Percentiles rank a stretch among this genome's conserved stretches.
These are phyloP conservation scores for Fusarium brachygibbosum DNA, from an alignment of 2,329 filamentous ascomycete species.

Conservation along the genomic window DNA sequence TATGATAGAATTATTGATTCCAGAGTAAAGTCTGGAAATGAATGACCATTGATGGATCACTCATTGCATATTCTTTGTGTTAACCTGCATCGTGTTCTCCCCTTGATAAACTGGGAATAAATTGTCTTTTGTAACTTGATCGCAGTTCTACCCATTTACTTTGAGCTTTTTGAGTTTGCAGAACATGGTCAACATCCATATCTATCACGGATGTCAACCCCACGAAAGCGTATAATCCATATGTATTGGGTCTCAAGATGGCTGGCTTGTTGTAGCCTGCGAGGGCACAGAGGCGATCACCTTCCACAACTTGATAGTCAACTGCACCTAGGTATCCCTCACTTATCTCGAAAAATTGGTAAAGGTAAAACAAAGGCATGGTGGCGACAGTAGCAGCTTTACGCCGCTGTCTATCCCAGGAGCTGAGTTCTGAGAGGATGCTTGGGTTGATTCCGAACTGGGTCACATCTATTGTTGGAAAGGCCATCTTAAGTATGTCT, in stretches of 20 bases:
- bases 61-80: neutral
- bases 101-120: neutral
- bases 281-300: constrained; percentile 9
- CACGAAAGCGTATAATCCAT: neutral
- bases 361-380: neutral
- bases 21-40: constrained; percentile 24
- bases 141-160: constrained; percentile 8
- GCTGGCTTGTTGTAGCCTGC: constrained; percentile 5
- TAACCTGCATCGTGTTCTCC: neutral
- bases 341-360: constrained; percentile 10
- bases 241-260: constrained; percentile 2
- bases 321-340: constrained; percentile 6
- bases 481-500: constrained; percentile 4
- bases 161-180: neutral
- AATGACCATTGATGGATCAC: constrained; percentile 43
- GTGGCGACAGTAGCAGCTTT: neutral
- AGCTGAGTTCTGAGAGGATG: constrained; percentile 2
- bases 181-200: neutral
- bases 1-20: constrained; percentile 48
- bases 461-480: constrained; percentile 4
- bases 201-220: constrained; percentile 4
- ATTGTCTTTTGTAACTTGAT: neutral
- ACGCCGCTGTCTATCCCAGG: constrained; percentile 6
- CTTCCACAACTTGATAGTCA: neutral
- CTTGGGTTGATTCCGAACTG: neutral